These are phyloP conservation scores for Parietaria judaica DNA, from an alignment of 306 rosid species.

Conservation along the genomic window DNA sequence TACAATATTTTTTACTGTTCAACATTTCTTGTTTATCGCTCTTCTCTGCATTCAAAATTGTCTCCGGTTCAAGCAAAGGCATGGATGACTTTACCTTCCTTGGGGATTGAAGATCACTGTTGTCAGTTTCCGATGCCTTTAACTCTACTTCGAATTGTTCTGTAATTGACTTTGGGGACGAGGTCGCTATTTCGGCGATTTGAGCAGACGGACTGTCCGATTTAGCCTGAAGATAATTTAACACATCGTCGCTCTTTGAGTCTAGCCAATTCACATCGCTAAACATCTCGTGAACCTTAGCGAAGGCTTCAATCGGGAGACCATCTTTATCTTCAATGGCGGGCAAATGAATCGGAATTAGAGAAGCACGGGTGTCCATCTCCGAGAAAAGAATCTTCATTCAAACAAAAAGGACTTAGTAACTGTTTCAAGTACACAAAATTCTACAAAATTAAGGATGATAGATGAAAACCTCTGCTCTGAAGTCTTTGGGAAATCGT, in stretches of 20 bases:
- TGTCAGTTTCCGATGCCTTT: slow-evolving; percentile 25
- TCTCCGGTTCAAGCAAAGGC: slow-evolving; percentile 21
- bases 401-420: slow-evolving; percentile 23
- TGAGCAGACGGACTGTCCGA: slow-evolving; percentile 29
- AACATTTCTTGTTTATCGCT: slow-evolving; percentile 13
- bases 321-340: slow-evolving; percentile 76
- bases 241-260: slow-evolving; percentile 50
- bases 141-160: slow-evolving; percentile 26
- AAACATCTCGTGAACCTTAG: slow-evolving; percentile 83
- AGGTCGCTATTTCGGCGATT: slow-evolving; percentile 22
- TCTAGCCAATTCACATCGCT: slow-evolving; percentile 80
- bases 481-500: slow-evolving; percentile 69
- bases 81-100: slow-evolving; percentile 23
- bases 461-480: slow-evolving; percentile 77
- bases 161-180: slow-evolving; percentile 34
- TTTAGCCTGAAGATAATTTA: slow-evolving; percentile 44
- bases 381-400: slow-evolving; percentile 89
- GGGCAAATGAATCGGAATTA: slow-evolving; percentile 59
- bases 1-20: slow-evolving; percentile 8
- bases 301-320: slow-evolving; percentile 89
- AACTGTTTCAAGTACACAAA: slow-evolving; percentile 21
- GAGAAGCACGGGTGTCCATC: slow-evolving; percentile 69
- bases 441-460: slow-evolving; percentile 11
- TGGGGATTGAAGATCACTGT: slow-evolving; percentile 18
- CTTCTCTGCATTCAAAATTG: slow-evolving; percentile 17